Base-by-base conservation (phyloP, 331 rosid genomes). In the Arachis monticola region DNA sequence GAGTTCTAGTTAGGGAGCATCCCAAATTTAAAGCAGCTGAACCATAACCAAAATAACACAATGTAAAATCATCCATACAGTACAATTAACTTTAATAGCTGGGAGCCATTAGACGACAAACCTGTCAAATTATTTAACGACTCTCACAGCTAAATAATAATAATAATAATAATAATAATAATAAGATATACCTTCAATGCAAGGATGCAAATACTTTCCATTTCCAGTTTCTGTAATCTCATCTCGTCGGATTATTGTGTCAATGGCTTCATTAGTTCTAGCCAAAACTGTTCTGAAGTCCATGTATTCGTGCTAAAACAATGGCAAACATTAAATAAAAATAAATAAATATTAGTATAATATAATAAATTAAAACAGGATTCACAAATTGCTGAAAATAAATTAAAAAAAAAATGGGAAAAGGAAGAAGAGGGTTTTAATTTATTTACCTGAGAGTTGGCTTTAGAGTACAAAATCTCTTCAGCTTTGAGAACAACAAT, bases 401-500 rank as follows among this genome's bases (percentile, higher is more conserved):
- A 35, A 3, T 35, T 35, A 4, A 35, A 35, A 35, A 35, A 2
- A 35, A 35, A 35, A 2, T 3, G 13, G 51, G 1, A 57, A 72
- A 17, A 57, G 69, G 44, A 46, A 17, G 7, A 31, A 64, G 70
- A 0, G 17, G 48, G 40, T 35, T 35, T 2, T 35, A 4, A 2
- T 35, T 35, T 35, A 35, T 3, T 7, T 83, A 92, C 97, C 97
- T 85, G 88, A 61, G 92, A 88, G 73, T 83, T 88, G 77, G 96
- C 97, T 83, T 92, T 90, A 12, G 92, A 92, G 87, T 90, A 92
- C 83, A 92, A 71, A 70, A 92, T 90, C 69, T 85, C 96, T 73
- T 92, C 97, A 0, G 81, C 96, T 80, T 64, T 90, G 78, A 90
- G 84, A 13, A 92, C 96, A 56, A 92, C 97, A 71, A 88, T 63